Conservation (phyloP, 2,329 filamentous ascomycete species). For the Periconia sp. region DNA sequence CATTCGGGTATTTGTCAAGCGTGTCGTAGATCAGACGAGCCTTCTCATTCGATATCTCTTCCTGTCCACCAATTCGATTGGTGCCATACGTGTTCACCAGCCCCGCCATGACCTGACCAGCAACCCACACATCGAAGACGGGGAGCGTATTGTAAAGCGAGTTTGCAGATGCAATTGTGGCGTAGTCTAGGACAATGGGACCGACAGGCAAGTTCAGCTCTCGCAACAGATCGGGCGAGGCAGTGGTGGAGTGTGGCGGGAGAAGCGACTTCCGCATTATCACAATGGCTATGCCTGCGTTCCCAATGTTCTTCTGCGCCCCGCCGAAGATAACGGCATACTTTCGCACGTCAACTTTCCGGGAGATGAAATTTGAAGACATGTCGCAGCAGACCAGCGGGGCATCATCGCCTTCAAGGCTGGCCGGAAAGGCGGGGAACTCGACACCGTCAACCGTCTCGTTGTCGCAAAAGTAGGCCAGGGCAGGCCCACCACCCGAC, state of each 20-base stretch:
- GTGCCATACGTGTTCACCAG: constrained; percentile 70
- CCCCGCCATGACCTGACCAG: constrained; percentile 83
- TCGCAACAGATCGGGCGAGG: constrained; percentile 72
- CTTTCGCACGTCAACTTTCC: constrained; percentile 76
- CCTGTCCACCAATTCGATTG: constrained; percentile 75
- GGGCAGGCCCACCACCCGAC: constrained; percentile 60
- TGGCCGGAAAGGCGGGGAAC: constrained; percentile 75
- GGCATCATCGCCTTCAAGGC: constrained; percentile 69
- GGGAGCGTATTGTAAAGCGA: constrained; percentile 95
- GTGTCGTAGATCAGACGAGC: constrained; percentile 76
- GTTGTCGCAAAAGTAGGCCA: constrained; percentile 92
- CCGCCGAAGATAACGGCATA: constrained; percentile 87
- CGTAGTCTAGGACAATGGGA: constrained; percentile 81
- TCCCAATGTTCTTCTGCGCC: constrained; percentile 92
- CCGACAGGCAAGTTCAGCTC: constrained; percentile 77
- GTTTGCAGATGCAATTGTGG: constrained; percentile 88
- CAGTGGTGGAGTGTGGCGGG: constrained; percentile 63
- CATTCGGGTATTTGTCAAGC: constrained; percentile 73
- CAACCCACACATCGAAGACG: constrained; percentile 92
- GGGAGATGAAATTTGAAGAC: constrained; percentile 90
- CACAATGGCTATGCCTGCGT: constrained; percentile 83
- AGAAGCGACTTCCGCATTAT: constrained; percentile 84
- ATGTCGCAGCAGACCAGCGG: constrained; percentile 86
- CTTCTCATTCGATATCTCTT: constrained; percentile 76
- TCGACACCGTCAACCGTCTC: constrained; percentile 95